phyloP scores from a whole-genome alignment of 306 rosid genomes.

The Casuarina equisetifolia region DNA sequence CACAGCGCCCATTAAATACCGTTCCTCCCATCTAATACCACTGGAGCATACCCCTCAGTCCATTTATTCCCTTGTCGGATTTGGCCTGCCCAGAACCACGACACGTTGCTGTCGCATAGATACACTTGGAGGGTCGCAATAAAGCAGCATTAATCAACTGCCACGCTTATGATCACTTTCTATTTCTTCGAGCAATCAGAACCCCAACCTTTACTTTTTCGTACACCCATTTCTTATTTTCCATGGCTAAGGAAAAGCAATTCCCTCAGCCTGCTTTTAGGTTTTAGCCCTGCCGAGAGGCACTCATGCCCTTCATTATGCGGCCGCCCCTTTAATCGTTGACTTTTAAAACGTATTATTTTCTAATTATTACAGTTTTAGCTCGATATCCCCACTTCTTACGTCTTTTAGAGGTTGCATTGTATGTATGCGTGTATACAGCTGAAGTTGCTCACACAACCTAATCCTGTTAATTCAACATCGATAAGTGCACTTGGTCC shows the following conservation, averaged over 20 bases:
- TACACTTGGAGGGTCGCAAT: slow-evolving; percentile 13
- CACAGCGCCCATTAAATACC: too few relatives aligned
- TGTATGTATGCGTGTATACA: too few relatives aligned
- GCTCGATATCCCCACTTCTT: too few relatives aligned
- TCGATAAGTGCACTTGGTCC: not conserved
- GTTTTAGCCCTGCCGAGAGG: not conserved
- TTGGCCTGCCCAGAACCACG: not conserved
- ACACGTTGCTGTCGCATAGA: slow-evolving; percentile 28
- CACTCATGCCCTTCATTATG: slow-evolving; percentile 3
- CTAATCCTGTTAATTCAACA: not conserved
- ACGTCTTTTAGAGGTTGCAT: too few relatives aligned
- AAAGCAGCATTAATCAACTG: slow-evolving; percentile 10
- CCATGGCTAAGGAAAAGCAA: not conserved
- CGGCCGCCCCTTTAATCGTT: slow-evolving; percentile 29
- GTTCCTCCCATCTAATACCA: too few relatives aligned
- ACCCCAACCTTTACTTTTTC: not conserved
- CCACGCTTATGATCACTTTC: slow-evolving; percentile 8
- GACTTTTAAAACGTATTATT: not conserved
- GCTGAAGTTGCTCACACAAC: too few relatives aligned
- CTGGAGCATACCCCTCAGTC: not conserved
- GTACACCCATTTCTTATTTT: not conserved
- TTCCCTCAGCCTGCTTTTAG: not conserved
- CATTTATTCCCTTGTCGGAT: slow-evolving; percentile 17
- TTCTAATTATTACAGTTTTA: not conserved
- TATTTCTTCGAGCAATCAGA: not conserved